Evolutionary conservation across 768 basidiomycete species (phyloP).

Genomic region (Leccinellum albellum): DNA sequence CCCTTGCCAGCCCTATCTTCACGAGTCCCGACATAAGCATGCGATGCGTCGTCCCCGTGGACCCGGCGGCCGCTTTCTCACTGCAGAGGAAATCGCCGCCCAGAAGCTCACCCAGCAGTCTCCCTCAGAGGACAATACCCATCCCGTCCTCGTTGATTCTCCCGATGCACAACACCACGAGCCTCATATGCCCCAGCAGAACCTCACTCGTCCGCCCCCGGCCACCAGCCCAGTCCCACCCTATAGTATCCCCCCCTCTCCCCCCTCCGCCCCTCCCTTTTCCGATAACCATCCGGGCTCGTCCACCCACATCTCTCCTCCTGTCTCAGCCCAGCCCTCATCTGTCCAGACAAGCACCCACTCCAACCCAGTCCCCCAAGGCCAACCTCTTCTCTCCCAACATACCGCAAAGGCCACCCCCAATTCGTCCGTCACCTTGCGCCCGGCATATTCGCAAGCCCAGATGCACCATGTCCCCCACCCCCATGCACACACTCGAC

Average conservation of each 20-base stretch:
- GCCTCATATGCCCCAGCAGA: constrained; percentile 11
- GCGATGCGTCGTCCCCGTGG: constrained; percentile 97
- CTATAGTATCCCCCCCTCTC: constrained; percentile 22
- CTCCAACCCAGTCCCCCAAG: constrained; percentile 13
- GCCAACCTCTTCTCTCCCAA: constrained; percentile 18
- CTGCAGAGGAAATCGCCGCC: constrained; percentile 90
- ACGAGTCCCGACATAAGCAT: constrained; percentile 97
- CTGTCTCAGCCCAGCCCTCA: constrained; percentile 18
- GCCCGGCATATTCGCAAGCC: constrained; percentile 52
- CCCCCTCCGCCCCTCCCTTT: constrained; percentile 18
- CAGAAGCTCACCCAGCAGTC: constrained; percentile 49
- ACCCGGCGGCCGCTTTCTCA: constrained; percentile 96
- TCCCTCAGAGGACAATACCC: constrained; percentile 21
- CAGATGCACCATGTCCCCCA: constrained; percentile 82
- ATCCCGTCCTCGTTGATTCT: constrained; percentile 18
- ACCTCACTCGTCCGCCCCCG: constrained; percentile 17
- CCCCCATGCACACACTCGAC: constrained; percentile 72
- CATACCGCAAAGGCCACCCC: constrained; percentile 31
- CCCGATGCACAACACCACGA: constrained; percentile 11
- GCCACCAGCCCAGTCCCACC: constrained; percentile 11
- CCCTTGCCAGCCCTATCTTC: constrained; percentile 80
- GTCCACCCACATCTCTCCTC: constrained; percentile 17
- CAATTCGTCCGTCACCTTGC: constrained; percentile 45
- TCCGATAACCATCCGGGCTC: constrained; percentile 14
- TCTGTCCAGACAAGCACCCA: constrained; percentile 23